Evolutionary conservation across 2,329 filamentous ascomycete genomes (phyloP).

Genomic region (Apiospora koreana): DNA sequence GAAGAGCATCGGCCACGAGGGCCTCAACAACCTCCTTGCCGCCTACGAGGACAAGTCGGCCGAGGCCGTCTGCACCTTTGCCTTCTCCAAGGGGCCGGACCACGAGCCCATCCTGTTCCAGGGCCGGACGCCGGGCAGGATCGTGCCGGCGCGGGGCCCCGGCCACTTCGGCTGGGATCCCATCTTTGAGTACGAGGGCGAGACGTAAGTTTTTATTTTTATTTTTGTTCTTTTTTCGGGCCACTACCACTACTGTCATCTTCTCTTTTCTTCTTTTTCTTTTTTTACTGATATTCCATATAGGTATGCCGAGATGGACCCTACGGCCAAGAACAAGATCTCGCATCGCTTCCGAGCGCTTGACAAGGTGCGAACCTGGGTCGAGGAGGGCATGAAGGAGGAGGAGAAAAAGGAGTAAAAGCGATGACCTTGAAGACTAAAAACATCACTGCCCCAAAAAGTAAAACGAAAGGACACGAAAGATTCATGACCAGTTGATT

Average conservation of each 20-base stretch:
- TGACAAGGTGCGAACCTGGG: slow-evolving; percentile 81
- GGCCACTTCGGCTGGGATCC: slow-evolving; percentile 91
- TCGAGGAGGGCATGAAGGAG: slow-evolving; percentile 46
- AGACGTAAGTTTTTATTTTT: slow-evolving; percentile 59
- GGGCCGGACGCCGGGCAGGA: slow-evolving; percentile 79
- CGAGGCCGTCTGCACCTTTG: slow-evolving; percentile 94
- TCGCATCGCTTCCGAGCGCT: slow-evolving; percentile 90
- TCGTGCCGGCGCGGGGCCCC: slow-evolving; percentile 82
- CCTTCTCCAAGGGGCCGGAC: slow-evolving; percentile 83
- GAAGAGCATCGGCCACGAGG: slow-evolving; percentile 75
- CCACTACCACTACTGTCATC: not conserved
- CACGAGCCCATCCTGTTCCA: slow-evolving; percentile 87
- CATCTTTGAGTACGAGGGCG: slow-evolving; percentile 89
- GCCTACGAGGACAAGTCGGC: slow-evolving; percentile 90
- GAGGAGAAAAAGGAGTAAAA: slow-evolving; percentile 11
- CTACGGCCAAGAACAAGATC: slow-evolving; percentile 82
- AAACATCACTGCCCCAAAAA: slow-evolving; percentile 15
- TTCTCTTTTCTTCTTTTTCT: not conserved
- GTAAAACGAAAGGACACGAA: not conserved
- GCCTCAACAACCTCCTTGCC: slow-evolving; percentile 86
- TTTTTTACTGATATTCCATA: slow-evolving; percentile 11
- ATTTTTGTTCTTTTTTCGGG: not conserved
- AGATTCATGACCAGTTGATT: not conserved
- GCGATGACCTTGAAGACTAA: not conserved
- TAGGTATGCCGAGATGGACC: slow-evolving; percentile 93